These are phyloP conservation scores for Ceratocystis diversiconidia DNA, from an alignment of 2,329 filamentous ascomycete genomes.

Conservation along the genomic window DNA sequence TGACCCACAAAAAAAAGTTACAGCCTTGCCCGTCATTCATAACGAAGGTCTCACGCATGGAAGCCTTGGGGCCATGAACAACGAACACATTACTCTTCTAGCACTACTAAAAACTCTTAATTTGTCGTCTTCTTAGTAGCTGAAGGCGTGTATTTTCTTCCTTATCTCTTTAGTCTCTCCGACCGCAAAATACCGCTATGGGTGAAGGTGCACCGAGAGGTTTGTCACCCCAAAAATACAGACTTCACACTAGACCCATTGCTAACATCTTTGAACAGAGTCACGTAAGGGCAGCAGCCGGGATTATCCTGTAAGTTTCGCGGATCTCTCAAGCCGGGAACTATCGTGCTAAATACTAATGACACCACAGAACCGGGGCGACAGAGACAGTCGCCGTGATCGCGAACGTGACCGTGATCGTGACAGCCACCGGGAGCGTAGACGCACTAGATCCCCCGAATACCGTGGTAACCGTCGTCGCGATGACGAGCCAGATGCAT, in stretches of 20 bases:
- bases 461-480: conserved; percentile 54
- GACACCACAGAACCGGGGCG: conserved; percentile 26
- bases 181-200: conserved; percentile 37
- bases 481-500: conserved; percentile 69
- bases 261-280: conserved; percentile 24
- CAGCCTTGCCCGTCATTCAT: conserved; percentile 16
- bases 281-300: conserved; percentile 35
- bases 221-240: conserved; percentile 5
- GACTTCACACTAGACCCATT: not conserved
- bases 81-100: not conserved
- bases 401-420: conserved; percentile 27
- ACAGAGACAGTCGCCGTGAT: conserved; percentile 18
- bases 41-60: not conserved
- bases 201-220: conserved; percentile 42
- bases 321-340: not conserved
- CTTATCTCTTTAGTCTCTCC: not conserved
- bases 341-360: not conserved
- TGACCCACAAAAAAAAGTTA: conserved; percentile 18
- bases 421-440: conserved; percentile 40
- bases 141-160: not conserved
- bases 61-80: not conserved
- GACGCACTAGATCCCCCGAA: conserved; percentile 78
- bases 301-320: conserved; percentile 38
- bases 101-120: not conserved
- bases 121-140: not conserved